Evolutionary conservation across 139 green algal species (phyloP).

Genomic region (Micromonas pusilla): DNA sequence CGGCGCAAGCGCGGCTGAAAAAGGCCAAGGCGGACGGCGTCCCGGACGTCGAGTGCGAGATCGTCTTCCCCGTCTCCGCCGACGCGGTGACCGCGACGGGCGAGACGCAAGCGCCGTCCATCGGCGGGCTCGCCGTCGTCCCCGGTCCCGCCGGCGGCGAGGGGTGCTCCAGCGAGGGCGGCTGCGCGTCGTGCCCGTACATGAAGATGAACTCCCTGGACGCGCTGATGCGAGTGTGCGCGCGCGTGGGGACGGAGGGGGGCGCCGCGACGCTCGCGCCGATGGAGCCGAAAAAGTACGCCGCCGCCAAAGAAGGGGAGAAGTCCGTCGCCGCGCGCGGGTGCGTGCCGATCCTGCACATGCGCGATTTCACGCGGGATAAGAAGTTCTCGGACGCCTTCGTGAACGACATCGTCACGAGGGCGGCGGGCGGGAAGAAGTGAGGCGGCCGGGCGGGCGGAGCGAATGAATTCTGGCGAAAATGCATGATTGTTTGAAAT

Average conservation of each 20-base stretch:
- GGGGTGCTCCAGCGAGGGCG: constrained; percentile 83
- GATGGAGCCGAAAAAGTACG: constrained; percentile 49
- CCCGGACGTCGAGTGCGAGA: constrained; percentile 78
- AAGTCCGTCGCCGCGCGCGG: constrained; percentile 49
- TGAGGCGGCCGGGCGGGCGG: neutral
- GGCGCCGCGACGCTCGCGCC: constrained; percentile 60
- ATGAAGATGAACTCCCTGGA: constrained; percentile 76
- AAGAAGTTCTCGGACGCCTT: constrained; percentile 56
- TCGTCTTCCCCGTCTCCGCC: constrained; percentile 89
- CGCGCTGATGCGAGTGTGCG: constrained; percentile 41
- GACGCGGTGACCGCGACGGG: constrained; percentile 65
- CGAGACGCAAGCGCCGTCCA: constrained; percentile 1
- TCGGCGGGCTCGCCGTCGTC: constrained; percentile 48
- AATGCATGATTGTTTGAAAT: too few relatives aligned
- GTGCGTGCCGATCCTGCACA: constrained; percentile 91
- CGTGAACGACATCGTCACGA: constrained; percentile 42
- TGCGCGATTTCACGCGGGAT: constrained; percentile 80
- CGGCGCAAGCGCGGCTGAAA: constrained; percentile 59
- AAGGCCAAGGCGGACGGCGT: neutral
- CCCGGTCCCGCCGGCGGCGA: constrained; percentile 65
- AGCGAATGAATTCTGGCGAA: neutral
- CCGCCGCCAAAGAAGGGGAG: constrained; percentile 1
- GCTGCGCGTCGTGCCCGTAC: constrained; percentile 93
- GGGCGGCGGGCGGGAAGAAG: constrained; percentile 3
- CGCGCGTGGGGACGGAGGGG: constrained; percentile 39